phyloP scores from a whole-genome alignment of 306 rosid genomes.

The Rosa rugosa region DNA sequence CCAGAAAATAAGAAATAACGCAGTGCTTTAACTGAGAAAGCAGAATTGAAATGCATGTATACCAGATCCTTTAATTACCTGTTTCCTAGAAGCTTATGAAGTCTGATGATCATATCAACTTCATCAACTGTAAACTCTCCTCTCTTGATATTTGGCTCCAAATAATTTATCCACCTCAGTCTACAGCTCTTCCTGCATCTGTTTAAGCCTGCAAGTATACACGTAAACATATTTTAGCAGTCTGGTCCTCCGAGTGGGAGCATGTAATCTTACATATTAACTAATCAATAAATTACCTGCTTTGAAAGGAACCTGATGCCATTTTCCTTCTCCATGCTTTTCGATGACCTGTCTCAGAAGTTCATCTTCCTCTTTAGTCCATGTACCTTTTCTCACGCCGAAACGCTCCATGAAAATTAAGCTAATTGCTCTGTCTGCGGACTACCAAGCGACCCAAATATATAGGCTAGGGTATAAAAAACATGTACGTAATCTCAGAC shows the following conservation, averaged over 20 bases:
- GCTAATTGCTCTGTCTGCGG: not conserved
- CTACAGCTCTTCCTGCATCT: conserved; percentile 16
- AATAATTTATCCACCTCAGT: conserved; percentile 13
- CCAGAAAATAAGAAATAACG: not conserved
- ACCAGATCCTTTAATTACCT: not conserved
- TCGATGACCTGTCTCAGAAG: conserved; percentile 5
- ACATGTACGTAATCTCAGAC: not conserved
- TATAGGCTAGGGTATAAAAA: not conserved
- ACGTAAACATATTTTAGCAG: not conserved
- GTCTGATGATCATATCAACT: conserved; percentile 8
- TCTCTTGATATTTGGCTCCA: conserved; percentile 18
- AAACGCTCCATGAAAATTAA: not conserved
- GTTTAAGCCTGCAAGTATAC: not conserved
- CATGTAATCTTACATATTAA: not conserved
- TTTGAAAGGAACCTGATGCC: conserved; percentile 4
- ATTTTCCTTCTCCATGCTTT: conserved; percentile 12
- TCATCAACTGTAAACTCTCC: conserved; percentile 4
- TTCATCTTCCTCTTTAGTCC: conserved; percentile 7
- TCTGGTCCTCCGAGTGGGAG: not conserved
- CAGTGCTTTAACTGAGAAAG: not conserved
- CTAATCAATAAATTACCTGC: not conserved
- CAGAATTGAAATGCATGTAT: not conserved
- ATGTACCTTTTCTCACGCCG: conserved; percentile 7
- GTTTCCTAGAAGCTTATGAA: conserved; percentile 12
- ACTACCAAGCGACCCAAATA: not conserved